Conservation (phyloP, 1,284 basidiomycete species). For the Hymenochaete sp. region DNA sequence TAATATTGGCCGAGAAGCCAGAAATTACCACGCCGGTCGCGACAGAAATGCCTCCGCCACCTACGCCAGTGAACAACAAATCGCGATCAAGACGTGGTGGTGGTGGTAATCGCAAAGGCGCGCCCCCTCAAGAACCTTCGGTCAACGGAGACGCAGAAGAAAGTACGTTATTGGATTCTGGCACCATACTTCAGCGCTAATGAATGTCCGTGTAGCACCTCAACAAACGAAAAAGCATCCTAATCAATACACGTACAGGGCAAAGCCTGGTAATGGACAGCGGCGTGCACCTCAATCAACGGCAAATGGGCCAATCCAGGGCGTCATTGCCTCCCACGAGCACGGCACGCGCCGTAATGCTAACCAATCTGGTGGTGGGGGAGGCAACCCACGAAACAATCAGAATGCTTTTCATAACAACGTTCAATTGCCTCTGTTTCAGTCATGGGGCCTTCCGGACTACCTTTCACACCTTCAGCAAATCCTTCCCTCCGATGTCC, state of each 20-base stretch:
- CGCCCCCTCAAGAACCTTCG: slow-evolving; percentile 30
- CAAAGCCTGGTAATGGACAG: slow-evolving; percentile 26
- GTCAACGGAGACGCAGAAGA: slow-evolving; percentile 51
- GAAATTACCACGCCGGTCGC: slow-evolving; percentile 4
- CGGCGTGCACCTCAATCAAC: slow-evolving; percentile 10
- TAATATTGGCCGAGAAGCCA: neutral
- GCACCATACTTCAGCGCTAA: neutral
- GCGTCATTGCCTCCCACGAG: slow-evolving; percentile 31
- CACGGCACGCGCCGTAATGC: slow-evolving; percentile 33
- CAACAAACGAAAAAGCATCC: slow-evolving; percentile 35
- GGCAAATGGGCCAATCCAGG: slow-evolving; percentile 12
- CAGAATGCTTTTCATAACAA: slow-evolving; percentile 48
- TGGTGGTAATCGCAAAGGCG: slow-evolving; percentile 24
- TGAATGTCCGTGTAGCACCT: neutral
- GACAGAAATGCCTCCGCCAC: slow-evolving; percentile 10
- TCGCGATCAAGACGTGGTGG: slow-evolving; percentile 21
- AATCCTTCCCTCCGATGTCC: slow-evolving; percentile 71
- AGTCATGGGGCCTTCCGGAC: slow-evolving; percentile 88
- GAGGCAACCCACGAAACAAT: slow-evolving; percentile 7
- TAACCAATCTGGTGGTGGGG: slow-evolving; percentile 5
- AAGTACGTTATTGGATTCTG: slow-evolving; percentile 35
- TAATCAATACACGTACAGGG: slow-evolving; percentile 52
- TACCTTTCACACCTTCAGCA: slow-evolving; percentile 84
- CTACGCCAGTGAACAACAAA: slow-evolving; percentile 5
- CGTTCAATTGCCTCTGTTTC: slow-evolving; percentile 66